A percentile compares a stretch with the other conserved stretches of the same genome.
Conservation (phyloP, 345 rosid genomes). For the Eutrema heterophyllum region DNA sequence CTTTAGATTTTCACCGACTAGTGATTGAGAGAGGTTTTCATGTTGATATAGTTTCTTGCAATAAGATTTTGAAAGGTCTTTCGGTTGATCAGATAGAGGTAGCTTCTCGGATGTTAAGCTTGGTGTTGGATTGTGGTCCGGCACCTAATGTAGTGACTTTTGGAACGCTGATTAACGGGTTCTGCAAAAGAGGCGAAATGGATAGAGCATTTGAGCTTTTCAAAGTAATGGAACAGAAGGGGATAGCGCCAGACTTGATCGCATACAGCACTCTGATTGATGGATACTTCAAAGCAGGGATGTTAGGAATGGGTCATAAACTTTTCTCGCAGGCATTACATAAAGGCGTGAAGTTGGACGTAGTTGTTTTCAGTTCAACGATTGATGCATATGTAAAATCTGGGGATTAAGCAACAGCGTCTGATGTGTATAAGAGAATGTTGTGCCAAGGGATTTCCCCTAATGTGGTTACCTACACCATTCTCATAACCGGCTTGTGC, state of each 20-base stretch:
- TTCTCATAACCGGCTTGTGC: conserved; percentile 48
- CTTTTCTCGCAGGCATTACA: conserved; percentile 34
- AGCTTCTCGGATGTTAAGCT: conserved; percentile 32
- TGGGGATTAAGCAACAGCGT: conserved; percentile 34
- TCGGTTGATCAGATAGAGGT: conserved; percentile 23
- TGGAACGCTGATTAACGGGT: conserved; percentile 42
- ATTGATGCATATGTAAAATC: conserved; percentile 36
- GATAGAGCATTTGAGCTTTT: conserved; percentile 38
- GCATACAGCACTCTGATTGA: conserved; percentile 44
- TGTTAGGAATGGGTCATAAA: conserved; percentile 40
- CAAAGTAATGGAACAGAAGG: conserved; percentile 30
- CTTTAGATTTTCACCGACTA: conserved; percentile 34
- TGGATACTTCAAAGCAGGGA: conserved; percentile 44
- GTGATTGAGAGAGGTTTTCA: conserved; percentile 28
- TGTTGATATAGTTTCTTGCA: conserved; percentile 40
- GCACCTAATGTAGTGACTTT: conserved; percentile 44
- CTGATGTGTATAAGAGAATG: conserved; percentile 38
- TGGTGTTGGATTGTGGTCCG: conserved; percentile 40
- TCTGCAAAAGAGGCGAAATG: conserved; percentile 38
- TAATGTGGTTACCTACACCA: conserved; percentile 40
- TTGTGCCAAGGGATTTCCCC: conserved; percentile 39
- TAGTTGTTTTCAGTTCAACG: conserved; percentile 37
- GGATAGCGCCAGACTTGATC: conserved; percentile 39
- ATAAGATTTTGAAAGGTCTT: conserved; percentile 40
- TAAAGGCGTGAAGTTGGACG: conserved; percentile 38